Conservation (phyloP, 78 protist genomes). For the Thecamonas trahens region DNA sequence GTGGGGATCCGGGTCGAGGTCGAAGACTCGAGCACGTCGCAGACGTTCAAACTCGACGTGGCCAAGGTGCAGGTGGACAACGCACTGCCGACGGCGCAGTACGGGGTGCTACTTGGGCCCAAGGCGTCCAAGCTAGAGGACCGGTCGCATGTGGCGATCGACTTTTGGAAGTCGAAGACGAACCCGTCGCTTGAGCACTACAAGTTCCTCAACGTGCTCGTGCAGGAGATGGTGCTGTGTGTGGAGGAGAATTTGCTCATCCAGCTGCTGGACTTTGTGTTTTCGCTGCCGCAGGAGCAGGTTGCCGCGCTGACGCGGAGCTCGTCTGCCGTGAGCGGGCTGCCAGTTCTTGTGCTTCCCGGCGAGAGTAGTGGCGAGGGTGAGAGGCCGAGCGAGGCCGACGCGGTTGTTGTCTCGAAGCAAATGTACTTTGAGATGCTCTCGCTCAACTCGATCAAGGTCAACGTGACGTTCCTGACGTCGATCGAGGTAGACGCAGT, state of each 20-base stretch:
- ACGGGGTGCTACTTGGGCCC: constrained; percentile 24
- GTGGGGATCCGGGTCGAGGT: constrained; percentile 18
- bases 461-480: constrained; percentile 32
- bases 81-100: constrained; percentile 32
- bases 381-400: constrained; percentile 10
- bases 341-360: constrained; percentile 19
- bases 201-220: background rate
- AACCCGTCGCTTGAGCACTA: background rate
- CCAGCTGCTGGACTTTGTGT: constrained; percentile 36
- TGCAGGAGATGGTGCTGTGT: background rate
- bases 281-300: too few relatives aligned
- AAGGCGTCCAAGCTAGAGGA: background rate
- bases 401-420: constrained; percentile 18
- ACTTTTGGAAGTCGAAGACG: constrained; percentile 23
- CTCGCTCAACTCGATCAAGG: constrained; percentile 40
- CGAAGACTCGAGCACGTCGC: constrained; percentile 15
- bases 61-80: constrained; percentile 40
- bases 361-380: constrained; percentile 32
- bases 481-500: constrained; percentile 29
- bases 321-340: too few relatives aligned
- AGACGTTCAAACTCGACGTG: constrained; percentile 23
- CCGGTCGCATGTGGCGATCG: constrained; percentile 14
- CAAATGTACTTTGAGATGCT: constrained; percentile 46
- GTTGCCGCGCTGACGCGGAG: too few relatives aligned
- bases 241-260: constrained; percentile 28